A percentile compares a stretch with the other conserved stretches of the same genome.
Conservation (phyloP, 495 filamentous ascomycete genomes). For the Xylaria longipes region DNA sequence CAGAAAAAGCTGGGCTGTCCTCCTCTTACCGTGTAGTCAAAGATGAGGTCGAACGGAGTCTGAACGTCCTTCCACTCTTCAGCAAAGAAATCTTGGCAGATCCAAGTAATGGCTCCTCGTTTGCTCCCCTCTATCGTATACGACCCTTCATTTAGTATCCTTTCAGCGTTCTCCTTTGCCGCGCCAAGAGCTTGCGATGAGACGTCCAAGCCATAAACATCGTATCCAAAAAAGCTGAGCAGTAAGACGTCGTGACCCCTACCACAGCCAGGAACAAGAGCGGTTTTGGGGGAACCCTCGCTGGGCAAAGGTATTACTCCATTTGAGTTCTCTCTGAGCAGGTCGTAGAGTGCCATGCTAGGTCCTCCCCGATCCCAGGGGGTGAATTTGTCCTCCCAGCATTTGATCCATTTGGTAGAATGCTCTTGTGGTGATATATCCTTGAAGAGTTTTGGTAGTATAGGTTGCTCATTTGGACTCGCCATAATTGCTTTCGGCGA, state of each 20-base stretch:
- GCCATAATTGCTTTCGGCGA: slow-evolving; percentile 9
- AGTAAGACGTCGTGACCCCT: slow-evolving; percentile 77
- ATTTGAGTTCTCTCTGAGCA: slow-evolving; percentile 54
- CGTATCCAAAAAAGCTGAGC: slow-evolving; percentile 72
- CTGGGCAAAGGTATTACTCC: slow-evolving; percentile 52
- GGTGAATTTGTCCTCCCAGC: slow-evolving; percentile 70
- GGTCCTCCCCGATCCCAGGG: slow-evolving; percentile 74
- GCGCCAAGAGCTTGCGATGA: slow-evolving; percentile 62
- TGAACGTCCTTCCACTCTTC: slow-evolving; percentile 63
- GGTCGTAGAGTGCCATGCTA: slow-evolving; percentile 70
- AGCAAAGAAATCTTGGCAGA: slow-evolving; percentile 76
- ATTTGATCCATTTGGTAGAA: slow-evolving; percentile 60
- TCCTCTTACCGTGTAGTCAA: slow-evolving; percentile 77
- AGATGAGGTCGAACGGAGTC: slow-evolving; percentile 74
- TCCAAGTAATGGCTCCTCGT: slow-evolving; percentile 63
- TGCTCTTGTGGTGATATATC: slow-evolving; percentile 38
- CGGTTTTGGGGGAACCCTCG: slow-evolving; percentile 50
- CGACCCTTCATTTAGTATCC: slow-evolving; percentile 33
- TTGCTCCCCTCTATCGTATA: slow-evolving; percentile 59
- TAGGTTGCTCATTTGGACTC: not conserved
- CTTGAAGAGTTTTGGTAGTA: slow-evolving; percentile 33
- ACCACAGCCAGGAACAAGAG: slow-evolving; percentile 76
- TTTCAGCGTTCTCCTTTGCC: slow-evolving; percentile 56
- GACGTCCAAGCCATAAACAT: slow-evolving; percentile 75
- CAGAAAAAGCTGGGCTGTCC: not conserved